Percentiles rank a stretch among this genome's conserved stretches.
Evolutionary conservation across 768 basidiomycete species (phyloP).

Genomic region (Pleurotus pulmonarius): DNA sequence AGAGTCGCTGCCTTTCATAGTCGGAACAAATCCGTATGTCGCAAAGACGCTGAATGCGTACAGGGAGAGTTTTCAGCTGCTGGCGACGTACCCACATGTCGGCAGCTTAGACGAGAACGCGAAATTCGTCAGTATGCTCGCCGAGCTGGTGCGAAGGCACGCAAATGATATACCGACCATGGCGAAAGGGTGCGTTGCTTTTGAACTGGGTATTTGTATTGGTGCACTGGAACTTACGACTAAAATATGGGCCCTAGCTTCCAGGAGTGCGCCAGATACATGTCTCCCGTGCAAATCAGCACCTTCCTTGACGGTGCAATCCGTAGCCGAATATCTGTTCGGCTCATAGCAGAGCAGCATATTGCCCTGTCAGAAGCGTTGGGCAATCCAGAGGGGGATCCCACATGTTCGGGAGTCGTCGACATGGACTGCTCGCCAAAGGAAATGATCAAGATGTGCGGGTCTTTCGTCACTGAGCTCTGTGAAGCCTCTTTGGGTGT

Average conservation of each 20-base stretch:
- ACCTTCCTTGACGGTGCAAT: constrained; percentile 82
- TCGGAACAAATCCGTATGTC: constrained; percentile 87
- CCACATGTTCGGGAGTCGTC: constrained; percentile 57
- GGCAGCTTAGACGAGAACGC: constrained; percentile 67
- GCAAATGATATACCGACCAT: constrained; percentile 87
- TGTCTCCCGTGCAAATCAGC: constrained; percentile 76
- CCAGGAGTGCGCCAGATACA: constrained; percentile 81
- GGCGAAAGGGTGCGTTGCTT: constrained; percentile 69
- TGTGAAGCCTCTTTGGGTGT: constrained; percentile 82
- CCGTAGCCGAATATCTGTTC: constrained; percentile 81
- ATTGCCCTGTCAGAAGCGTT: constrained; percentile 77
- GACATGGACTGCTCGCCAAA: constrained; percentile 69
- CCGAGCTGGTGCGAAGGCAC: constrained; percentile 69
- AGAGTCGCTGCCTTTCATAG: constrained; percentile 80
- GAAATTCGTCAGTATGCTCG: constrained; percentile 63
- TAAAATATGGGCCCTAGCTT: constrained; percentile 44
- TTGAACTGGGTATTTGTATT: constrained; percentile 4
- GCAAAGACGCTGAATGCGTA: constrained; percentile 66
- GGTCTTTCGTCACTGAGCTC: constrained; percentile 78
- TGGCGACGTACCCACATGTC: constrained; percentile 66
- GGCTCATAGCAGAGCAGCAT: constrained; percentile 89
- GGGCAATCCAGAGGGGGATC: constrained; percentile 27
- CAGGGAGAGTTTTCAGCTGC: constrained; percentile 62
- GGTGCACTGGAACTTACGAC: background rate
- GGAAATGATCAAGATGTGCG: constrained; percentile 74